Evolutionary conservation across 2,329 filamentous ascomycete genomes (phyloP).

Genomic region (Fusarium sterilihyphosum): DNA sequence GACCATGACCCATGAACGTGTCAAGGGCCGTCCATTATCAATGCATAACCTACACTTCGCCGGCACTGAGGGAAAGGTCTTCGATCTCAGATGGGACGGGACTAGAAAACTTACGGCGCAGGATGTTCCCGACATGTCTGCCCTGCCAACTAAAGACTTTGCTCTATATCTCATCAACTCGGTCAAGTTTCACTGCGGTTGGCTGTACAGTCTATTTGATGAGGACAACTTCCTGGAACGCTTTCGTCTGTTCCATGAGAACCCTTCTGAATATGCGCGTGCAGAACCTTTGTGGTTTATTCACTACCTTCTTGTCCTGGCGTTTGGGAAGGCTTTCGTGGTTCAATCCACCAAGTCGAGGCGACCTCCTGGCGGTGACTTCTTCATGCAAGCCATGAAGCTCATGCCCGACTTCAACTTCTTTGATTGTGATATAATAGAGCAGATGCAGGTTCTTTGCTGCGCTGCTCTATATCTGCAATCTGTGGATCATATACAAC

Average conservation of each 20-base stretch:
- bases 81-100: conserved; percentile 28
- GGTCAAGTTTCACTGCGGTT: conserved; percentile 35
- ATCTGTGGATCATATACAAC: conserved; percentile 9
- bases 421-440: conserved; percentile 20
- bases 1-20: conserved; percentile 31
- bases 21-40: conserved; percentile 23
- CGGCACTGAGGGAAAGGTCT: conserved; percentile 26
- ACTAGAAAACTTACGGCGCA: neutral
- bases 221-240: conserved; percentile 32
- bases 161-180: conserved; percentile 36
- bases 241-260: conserved; percentile 21
- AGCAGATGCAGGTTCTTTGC: conserved; percentile 34
- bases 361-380: conserved; percentile 22
- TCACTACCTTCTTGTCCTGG: conserved; percentile 34
- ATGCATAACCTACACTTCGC: conserved; percentile 23
- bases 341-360: conserved; percentile 29
- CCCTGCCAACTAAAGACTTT: conserved; percentile 27
- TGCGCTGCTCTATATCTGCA: conserved; percentile 30
- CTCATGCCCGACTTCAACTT: conserved; percentile 35
- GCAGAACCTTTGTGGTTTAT: conserved; percentile 29
- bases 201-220: conserved; percentile 29
- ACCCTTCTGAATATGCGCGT: neutral
- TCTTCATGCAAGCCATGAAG: conserved; percentile 35
- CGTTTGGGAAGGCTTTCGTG: conserved; percentile 35
- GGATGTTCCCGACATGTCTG: conserved; percentile 2